A percentile compares a stretch with the other conserved stretches of the same genome.
phyloP scores from a whole-genome alignment of 257 asterid genomes.

The Gynochthodes officinalis region DNA sequence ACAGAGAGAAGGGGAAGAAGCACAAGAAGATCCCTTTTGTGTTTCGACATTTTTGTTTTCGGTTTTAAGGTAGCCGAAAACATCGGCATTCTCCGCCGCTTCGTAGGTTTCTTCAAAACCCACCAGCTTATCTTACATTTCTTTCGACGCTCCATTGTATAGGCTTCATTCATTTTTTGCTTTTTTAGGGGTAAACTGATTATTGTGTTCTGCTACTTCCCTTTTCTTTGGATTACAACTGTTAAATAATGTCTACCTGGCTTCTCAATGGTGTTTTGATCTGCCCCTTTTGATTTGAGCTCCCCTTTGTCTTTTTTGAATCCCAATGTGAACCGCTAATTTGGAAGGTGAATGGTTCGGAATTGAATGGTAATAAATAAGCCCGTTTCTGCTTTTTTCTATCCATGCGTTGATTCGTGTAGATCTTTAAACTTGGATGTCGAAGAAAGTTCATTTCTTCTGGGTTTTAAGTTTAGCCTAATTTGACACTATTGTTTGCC shows the following conservation, averaged over 20 bases:
- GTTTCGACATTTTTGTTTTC: neutral
- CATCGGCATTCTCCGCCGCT: slow-evolving; percentile 8
- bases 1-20: neutral
- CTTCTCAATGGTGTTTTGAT: slow-evolving; percentile 11
- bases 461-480: slow-evolving; percentile 1
- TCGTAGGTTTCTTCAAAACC: neutral
- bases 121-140: neutral
- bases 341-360: slow-evolving; percentile 9
- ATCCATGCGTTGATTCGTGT: neutral
- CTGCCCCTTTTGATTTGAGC: slow-evolving; percentile 10
- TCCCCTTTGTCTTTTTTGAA: neutral
- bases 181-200: neutral
- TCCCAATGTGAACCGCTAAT: slow-evolving; percentile 5
- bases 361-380: slow-evolving; percentile 2
- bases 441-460: neutral
- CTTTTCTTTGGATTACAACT: neutral
- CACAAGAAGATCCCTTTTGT: slow-evolving; percentile 11
- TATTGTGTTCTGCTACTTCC: neutral
- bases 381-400: neutral
- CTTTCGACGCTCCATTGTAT: neutral
- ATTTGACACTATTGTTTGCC: neutral
- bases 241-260: neutral
- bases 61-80: slow-evolving; percentile 3
- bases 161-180: neutral
- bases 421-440: slow-evolving; percentile 18